Base-by-base conservation (phyloP, 495 filamentous ascomycete species). In the Talaromyces stipitatus region DNA sequence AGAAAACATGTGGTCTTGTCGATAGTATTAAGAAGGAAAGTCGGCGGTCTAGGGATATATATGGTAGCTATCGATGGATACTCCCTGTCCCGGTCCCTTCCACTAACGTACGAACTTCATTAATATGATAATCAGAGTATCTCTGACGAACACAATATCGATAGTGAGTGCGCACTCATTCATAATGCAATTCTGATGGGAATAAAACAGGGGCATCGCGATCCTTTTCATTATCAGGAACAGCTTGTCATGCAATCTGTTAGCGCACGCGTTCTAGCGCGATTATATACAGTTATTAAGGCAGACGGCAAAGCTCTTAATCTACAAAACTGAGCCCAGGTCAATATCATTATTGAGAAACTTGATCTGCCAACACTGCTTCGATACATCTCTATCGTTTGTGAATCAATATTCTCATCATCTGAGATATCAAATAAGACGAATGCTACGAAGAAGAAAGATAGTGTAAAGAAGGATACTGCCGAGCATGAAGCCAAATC, bases 151-250 rank as follows among this genome's bases (percentile, higher is more conserved):
- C 38, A 41, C n/a, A 30, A 60, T 27, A 18, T 30, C 7, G 22
- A 33, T 46, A 43, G 45, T 64, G 62, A 58, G 58, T 54, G 57
- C 16, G 60, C 57, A 55, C 51, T 60, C 38, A 28, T 23, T 58
- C 60, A 56, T 58, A 62, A 59, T 28, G 56, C 43, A 14, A 46
- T 45, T 9, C 55, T 55, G 32, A 54, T 56, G 30, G 59, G 59
- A 23, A 48, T 29, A 43, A 55, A 43, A 47, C 43, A 52, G 45
- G 32, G 53, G 4, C 53, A 55, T 38, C 38, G 24, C n/a, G 41
- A 33, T 23, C 53, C 59, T 23, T 61, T 61, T 54, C 59, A 58
- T 7, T 32, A 59, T 43, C 28, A 57, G 27, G 58, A 60, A 33
- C 55, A 58, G 45, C 43, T 61, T 11, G 55, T 50, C 28, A 57